Conservation (phyloP, 164 flowering plant genomes). For the Nelumbo lutea region DNA sequence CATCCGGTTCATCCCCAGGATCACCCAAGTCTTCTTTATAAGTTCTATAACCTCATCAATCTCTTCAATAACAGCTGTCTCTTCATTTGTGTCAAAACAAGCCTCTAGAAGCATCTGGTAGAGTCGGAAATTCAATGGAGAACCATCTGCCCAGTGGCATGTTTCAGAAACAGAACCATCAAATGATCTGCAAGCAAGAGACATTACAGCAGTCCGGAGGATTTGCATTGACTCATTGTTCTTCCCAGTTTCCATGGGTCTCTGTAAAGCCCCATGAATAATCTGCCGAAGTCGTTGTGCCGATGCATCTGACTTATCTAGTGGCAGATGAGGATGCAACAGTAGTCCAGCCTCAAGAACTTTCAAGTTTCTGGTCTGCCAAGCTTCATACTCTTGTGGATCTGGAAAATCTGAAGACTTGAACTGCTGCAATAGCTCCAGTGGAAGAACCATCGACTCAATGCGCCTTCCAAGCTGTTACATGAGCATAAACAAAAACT, state of each 20-base stretch:
- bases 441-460: conserved; percentile 73
- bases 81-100: conserved; percentile 77
- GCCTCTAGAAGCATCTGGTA: conserved; percentile 74
- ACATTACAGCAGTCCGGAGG: conserved; percentile 50
- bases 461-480: conserved; percentile 74
- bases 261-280: conserved; percentile 45
- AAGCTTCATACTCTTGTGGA: conserved; percentile 62
- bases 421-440: conserved; percentile 79
- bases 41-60: conserved; percentile 79
- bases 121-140: conserved; percentile 66
- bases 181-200: conserved; percentile 69
- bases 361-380: conserved; percentile 70
- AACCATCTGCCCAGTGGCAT: conserved; percentile 96
- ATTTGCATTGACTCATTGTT: conserved; percentile 58
- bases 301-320: conserved; percentile 36
- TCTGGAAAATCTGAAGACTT: conserved; percentile 67
- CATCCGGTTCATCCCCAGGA: conserved; percentile 72
- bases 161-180: conserved; percentile 49
- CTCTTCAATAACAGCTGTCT: conserved; percentile 67
- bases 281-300: conserved; percentile 52
- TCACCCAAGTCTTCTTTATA: conserved; percentile 80
- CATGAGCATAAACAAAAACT: conserved; percentile 3
- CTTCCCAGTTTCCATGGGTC: conserved; percentile 66
- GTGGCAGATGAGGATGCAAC: conserved; percentile 59
- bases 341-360: conserved; percentile 81